phyloP scores from a whole-genome alignment of 129 eudicot genomes.

The Escallonia herrerae region DNA sequence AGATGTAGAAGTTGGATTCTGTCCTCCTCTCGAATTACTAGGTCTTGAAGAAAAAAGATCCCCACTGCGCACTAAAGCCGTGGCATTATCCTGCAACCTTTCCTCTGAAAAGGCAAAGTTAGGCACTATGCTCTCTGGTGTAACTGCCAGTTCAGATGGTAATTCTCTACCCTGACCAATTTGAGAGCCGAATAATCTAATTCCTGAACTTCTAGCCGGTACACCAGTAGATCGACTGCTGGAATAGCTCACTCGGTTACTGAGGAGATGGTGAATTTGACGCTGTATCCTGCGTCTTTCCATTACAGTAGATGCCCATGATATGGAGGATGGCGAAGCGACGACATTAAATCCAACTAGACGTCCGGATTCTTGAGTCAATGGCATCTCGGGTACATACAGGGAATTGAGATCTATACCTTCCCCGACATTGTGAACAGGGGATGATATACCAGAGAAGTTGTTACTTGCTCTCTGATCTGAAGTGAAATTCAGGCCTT shows the following conservation, averaged over 20 bases:
- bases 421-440: constrained; percentile 37
- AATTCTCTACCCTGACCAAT: constrained; percentile 41
- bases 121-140: constrained; percentile 22
- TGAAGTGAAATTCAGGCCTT: constrained; percentile 37
- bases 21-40: constrained; percentile 27
- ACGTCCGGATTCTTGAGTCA: constrained; percentile 31
- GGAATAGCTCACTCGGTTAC: constrained; percentile 33
- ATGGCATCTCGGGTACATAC: constrained; percentile 77
- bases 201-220: constrained; percentile 32
- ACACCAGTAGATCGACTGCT: constrained; percentile 26
- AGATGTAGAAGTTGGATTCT: constrained; percentile 35
- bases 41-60: constrained; percentile 26
- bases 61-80: constrained; percentile 17
- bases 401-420: constrained; percentile 72
- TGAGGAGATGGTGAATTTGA: constrained; percentile 40
- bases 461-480: constrained; percentile 41
- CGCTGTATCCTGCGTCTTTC: constrained; percentile 67
- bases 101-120: constrained; percentile 10
- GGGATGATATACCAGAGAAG: constrained; percentile 39
- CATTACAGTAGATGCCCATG: constrained; percentile 48
- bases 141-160: constrained; percentile 24
- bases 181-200: constrained; percentile 51
- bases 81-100: constrained; percentile 19
- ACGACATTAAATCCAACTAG: constrained; percentile 23
- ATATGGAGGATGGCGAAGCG: constrained; percentile 41